Percentiles rank a stretch among this genome's conserved stretches.
phyloP scores from a whole-genome alignment of 2,329 filamentous ascomycete species.

The Periconia sp. region DNA sequence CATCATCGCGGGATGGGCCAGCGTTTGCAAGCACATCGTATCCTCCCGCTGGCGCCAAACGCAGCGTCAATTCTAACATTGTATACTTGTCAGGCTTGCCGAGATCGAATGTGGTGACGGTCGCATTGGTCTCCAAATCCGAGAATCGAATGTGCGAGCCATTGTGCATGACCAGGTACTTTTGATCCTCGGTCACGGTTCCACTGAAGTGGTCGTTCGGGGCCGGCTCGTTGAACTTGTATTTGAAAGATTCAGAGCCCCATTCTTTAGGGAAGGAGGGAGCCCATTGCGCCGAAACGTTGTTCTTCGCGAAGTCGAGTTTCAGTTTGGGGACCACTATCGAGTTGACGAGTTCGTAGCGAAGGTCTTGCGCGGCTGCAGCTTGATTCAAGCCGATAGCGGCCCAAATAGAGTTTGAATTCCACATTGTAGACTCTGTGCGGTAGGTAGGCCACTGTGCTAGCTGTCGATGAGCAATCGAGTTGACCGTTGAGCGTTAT shows the following conservation, averaged over 20 bases:
- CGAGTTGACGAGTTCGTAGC: neutral
- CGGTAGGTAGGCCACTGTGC: neutral
- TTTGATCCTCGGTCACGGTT: constrained; percentile 5
- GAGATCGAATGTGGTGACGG: neutral
- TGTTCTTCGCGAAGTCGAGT: constrained; percentile 9
- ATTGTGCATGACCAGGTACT: constrained; percentile 6
- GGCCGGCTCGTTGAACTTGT: constrained; percentile 3
- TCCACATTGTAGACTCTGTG: neutral
- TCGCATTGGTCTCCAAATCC: constrained; percentile 6
- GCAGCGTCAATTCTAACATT: neutral
- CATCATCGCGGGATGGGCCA: neutral
- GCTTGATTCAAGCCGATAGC: constrained; percentile 1
- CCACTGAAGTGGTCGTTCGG: constrained; percentile 4
- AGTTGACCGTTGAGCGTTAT: neutral
- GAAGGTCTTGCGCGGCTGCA: neutral
- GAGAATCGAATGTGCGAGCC: constrained; percentile 4
- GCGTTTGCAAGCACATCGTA: constrained; percentile 7
- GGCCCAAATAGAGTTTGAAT: neutral
- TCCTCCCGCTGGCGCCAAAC: constrained; percentile 1
- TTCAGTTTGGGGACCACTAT: constrained; percentile 4
- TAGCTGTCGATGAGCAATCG: neutral
- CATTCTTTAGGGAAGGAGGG: constrained; percentile 8
- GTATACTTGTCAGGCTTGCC: neutral
- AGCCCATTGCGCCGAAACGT: constrained; percentile 11
- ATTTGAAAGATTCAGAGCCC: constrained; percentile 8